phyloP scores from a whole-genome alignment of 2,329 filamentous ascomycete genomes.

The Aureobasidium melanogenum region DNA sequence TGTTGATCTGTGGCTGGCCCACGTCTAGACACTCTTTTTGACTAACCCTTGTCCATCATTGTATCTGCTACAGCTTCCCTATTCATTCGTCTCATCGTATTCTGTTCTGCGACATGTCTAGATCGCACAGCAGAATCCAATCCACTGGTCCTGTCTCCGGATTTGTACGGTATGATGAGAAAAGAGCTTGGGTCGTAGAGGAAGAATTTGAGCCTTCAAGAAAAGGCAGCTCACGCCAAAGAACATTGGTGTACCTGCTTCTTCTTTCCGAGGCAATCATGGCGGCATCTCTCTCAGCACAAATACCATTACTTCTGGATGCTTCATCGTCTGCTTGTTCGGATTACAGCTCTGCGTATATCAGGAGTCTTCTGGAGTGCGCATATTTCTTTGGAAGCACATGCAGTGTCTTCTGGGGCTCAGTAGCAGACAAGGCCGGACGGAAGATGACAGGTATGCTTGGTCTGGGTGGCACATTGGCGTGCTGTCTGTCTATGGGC shows the following conservation, averaged over 20 bases:
- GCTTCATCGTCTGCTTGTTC: slow-evolving; percentile 34
- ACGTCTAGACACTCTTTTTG: neutral
- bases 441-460: slow-evolving; percentile 35
- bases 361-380: slow-evolving; percentile 40
- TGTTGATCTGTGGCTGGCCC: slow-evolving; percentile 5
- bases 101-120: neutral
- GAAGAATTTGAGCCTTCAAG: neutral
- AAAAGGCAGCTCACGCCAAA: slow-evolving; percentile 20
- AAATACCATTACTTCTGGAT: slow-evolving; percentile 37
- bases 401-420: slow-evolving; percentile 37
- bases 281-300: slow-evolving; percentile 39
- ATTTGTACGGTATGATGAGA: neutral
- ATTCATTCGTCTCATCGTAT: neutral
- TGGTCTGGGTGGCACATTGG: slow-evolving; percentile 35
- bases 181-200: neutral
- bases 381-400: slow-evolving; percentile 40
- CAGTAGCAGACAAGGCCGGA: slow-evolving; percentile 34
- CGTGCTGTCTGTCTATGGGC: slow-evolving; percentile 39
- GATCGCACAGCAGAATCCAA: neutral
- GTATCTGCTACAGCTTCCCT: neutral
- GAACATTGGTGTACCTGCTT: slow-evolving; percentile 36
- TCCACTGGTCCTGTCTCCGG: neutral
- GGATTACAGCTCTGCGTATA: slow-evolving; percentile 36
- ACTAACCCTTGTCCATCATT: neutral
- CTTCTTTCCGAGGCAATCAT: slow-evolving; percentile 44